Conservation (phyloP, 1,139 yeast genomes). For the Barnettozyma hawaiiensis region DNA sequence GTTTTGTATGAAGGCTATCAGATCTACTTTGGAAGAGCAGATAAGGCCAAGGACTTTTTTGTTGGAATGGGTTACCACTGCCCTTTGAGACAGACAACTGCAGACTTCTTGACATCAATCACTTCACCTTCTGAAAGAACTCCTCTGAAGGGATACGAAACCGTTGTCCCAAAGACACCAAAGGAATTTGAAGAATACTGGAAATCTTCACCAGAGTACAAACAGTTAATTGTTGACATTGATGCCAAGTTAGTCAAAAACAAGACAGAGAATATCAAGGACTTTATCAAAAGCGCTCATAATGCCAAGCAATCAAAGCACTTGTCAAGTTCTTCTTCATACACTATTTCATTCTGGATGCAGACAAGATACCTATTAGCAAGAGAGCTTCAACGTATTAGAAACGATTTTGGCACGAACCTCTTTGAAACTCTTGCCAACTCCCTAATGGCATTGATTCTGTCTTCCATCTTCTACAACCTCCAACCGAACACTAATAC, state of each 20-base stretch:
- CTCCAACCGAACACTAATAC: conserved; percentile 42
- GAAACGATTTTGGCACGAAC: conserved; percentile 64
- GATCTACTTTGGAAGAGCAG: conserved; percentile 63
- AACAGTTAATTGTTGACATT: conserved; percentile 35
- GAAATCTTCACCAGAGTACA: conserved; percentile 56
- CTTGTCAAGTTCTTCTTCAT: conserved; percentile 58
- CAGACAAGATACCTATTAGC: conserved; percentile 56
- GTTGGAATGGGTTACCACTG: conserved; percentile 65
- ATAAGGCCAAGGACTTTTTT: conserved; percentile 55
- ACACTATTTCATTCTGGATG: conserved; percentile 57
- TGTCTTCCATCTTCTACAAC: conserved; percentile 73
- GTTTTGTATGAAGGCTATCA: conserved; percentile 75
- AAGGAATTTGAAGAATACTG: conserved; percentile 65
- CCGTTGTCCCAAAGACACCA: conserved; percentile 63
- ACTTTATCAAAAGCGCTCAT: conserved; percentile 45
- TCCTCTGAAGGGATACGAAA: conserved; percentile 48
- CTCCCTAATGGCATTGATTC: conserved; percentile 59
- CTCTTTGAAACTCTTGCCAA: conserved; percentile 57
- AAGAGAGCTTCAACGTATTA: conserved; percentile 59
- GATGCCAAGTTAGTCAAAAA: conserved; percentile 28
- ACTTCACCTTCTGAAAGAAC: conserved; percentile 70
- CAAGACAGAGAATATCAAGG: conserved; percentile 4
- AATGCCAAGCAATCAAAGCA: conserved; percentile 53
- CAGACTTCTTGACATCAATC: conserved; percentile 74
- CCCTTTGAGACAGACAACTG: conserved; percentile 74